These are phyloP conservation scores for Monosporascus sp. DNA, from an alignment of 2,329 filamentous ascomycete species.

Conservation along the genomic window DNA sequence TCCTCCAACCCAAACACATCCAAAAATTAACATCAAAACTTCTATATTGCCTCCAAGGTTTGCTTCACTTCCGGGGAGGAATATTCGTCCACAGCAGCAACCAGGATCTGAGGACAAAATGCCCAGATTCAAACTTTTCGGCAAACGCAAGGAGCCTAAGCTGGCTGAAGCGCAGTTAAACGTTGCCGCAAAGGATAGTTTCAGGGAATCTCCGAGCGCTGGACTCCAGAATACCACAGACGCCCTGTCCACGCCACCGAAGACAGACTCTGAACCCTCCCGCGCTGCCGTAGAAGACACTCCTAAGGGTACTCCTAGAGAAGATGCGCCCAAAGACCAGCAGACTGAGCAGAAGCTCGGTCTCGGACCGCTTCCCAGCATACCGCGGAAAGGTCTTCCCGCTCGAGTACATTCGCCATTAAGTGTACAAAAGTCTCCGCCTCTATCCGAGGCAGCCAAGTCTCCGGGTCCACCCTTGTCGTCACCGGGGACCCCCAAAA, in stretches of 20 bases:
- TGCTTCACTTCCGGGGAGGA: slow-evolving; percentile 19
- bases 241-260: background rate
- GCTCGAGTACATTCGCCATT: background rate
- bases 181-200: background rate
- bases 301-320: background rate
- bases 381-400: background rate
- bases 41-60: slow-evolving; percentile 17
- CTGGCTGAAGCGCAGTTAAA: slow-evolving; percentile 3
- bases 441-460: background rate
- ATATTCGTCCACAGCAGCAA: slow-evolving; percentile 17
- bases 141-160: slow-evolving; percentile 16
- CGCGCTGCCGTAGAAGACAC: background rate
- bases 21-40: slow-evolving; percentile 8
- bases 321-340: background rate
- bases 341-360: background rate
- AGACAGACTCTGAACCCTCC: background rate
- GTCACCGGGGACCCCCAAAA: background rate
- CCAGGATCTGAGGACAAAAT: slow-evolving; percentile 12
- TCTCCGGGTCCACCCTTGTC: background rate
- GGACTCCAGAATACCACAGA: background rate
- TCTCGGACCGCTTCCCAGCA: background rate
- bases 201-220: background rate
- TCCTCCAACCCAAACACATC: slow-evolving; percentile 17
- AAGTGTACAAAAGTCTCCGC: background rate
- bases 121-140: slow-evolving; percentile 7